Percentiles rank a stretch among this genome's conserved stretches.
These are phyloP conservation scores for Phytophthora melonis DNA, from an alignment of 352 stramenopile species.

Conservation along the genomic window DNA sequence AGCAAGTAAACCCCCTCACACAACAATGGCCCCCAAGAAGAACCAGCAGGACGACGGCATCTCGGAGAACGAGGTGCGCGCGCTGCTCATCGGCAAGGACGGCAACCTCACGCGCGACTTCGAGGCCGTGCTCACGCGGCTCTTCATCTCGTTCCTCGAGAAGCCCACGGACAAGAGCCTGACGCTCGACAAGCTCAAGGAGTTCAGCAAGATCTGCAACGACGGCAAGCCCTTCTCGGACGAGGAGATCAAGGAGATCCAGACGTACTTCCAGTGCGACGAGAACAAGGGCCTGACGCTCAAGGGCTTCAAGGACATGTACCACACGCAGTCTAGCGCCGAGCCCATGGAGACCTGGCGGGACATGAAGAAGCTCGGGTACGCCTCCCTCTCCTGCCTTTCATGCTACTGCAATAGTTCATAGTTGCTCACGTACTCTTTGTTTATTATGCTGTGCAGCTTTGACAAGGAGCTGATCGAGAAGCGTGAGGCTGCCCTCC, in stretches of 20 bases:
- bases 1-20: neutral
- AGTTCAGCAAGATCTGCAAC: constrained; percentile 92
- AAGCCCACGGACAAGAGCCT: constrained; percentile 81
- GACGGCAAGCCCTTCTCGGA: constrained; percentile 90
- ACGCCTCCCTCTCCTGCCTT: constrained; percentile 22
- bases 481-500: constrained; percentile 73
- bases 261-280: constrained; percentile 93
- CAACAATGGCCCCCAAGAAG: constrained; percentile 65
- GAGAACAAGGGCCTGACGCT: constrained; percentile 92
- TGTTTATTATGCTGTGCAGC: constrained; percentile 33
- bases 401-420: neutral
- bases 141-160: constrained; percentile 89
- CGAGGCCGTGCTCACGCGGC: constrained; percentile 84
- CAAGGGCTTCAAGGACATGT: constrained; percentile 93
- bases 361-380: constrained; percentile 91
- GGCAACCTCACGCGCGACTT: constrained; percentile 87
- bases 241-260: constrained; percentile 92
- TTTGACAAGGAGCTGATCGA: constrained; percentile 82
- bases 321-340: constrained; percentile 91
- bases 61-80: constrained; percentile 86
- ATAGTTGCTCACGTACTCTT: constrained; percentile 11
- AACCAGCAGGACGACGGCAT: constrained; percentile 60
- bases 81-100: constrained; percentile 85
- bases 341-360: constrained; percentile 91
- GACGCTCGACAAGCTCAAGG: constrained; percentile 87